Conservation (phyloP, 2,329 filamentous ascomycete genomes). For the Colletotrichum lini region DNA sequence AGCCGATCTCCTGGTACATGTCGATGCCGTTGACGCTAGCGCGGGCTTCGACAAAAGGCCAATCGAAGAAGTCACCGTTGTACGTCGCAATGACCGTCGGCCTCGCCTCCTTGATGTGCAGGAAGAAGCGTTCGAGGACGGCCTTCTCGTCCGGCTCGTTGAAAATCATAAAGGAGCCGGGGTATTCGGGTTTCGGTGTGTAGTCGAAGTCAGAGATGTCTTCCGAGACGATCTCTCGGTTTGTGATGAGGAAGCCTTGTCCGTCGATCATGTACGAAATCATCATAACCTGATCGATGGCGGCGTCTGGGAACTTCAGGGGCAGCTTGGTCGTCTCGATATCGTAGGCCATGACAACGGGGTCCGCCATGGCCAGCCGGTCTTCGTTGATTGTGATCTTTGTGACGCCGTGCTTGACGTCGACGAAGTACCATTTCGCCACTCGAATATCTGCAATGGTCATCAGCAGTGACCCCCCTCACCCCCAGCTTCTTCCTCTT, state of each 20-base stretch:
- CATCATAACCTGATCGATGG: conserved; percentile 99
- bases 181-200: conserved; percentile 96
- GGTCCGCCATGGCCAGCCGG: conserved; percentile 89
- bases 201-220: conserved; percentile 99
- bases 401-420: conserved; percentile 91
- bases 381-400: conserved; percentile 90
- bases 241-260: conserved; percentile 97
- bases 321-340: conserved; percentile 98
- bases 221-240: conserved; percentile 96
- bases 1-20: conserved; percentile 99
- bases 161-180: conserved; percentile 96
- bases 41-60: conserved; percentile 96
- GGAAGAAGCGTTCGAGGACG: conserved; percentile 91
- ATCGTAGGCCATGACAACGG: conserved; percentile 99
- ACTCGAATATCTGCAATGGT: conserved; percentile 84
- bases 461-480: conserved; percentile 36
- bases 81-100: conserved; percentile 99
- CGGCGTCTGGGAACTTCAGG: conserved; percentile 94
- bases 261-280: conserved; percentile 99
- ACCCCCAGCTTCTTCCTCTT: neutral
- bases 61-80: conserved; percentile 99
- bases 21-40: conserved; percentile 96
- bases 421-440: conserved; percentile 96
- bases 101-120: conserved; percentile 93
- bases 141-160: conserved; percentile 96